phyloP scores from a whole-genome alignment of 345 rosid genomes.

The Iberis pinnata region DNA sequence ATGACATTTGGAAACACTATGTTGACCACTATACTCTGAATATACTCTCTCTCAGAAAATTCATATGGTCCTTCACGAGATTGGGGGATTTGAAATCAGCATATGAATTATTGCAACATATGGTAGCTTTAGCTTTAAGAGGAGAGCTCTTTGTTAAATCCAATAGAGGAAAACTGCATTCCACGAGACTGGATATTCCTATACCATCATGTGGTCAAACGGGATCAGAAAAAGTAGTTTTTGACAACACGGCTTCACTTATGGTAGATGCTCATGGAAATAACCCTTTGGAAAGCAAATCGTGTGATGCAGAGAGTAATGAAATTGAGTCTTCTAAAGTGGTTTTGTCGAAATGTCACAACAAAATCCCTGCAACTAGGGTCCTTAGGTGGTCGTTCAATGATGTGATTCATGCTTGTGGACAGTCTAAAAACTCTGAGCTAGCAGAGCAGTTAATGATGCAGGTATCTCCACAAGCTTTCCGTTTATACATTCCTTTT shows the following conservation, averaged over 20 bases:
- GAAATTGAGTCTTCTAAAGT: constrained; percentile 24
- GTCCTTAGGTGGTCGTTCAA: constrained; percentile 49
- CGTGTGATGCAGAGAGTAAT: constrained; percentile 17
- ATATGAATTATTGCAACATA: constrained; percentile 54
- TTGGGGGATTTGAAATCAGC: constrained; percentile 70
- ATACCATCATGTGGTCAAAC: constrained; percentile 41
- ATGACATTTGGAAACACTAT: constrained; percentile 61
- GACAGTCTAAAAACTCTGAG: constrained; percentile 39
- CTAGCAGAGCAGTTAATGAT: constrained; percentile 64
- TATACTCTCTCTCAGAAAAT: constrained; percentile 40
- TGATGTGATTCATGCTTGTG: constrained; percentile 61
- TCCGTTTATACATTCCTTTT: neutral
- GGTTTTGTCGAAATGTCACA: constrained; percentile 19
- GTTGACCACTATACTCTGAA: constrained; percentile 48
- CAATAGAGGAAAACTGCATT: constrained; percentile 30
- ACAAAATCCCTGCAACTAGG: constrained; percentile 25
- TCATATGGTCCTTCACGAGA: constrained; percentile 57
- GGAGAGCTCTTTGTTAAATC: constrained; percentile 29
- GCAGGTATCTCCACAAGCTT: constrained; percentile 43
- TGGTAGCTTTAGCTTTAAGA: constrained; percentile 47
- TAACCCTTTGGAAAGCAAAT: constrained; percentile 18
- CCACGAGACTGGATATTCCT: constrained; percentile 65
- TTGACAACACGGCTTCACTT: constrained; percentile 21
- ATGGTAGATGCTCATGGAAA: constrained; percentile 23
- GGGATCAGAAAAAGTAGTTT: constrained; percentile 31